These are phyloP conservation scores for Brassica rapa DNA, from an alignment of 345 rosid species.

Conservation along the genomic window DNA sequence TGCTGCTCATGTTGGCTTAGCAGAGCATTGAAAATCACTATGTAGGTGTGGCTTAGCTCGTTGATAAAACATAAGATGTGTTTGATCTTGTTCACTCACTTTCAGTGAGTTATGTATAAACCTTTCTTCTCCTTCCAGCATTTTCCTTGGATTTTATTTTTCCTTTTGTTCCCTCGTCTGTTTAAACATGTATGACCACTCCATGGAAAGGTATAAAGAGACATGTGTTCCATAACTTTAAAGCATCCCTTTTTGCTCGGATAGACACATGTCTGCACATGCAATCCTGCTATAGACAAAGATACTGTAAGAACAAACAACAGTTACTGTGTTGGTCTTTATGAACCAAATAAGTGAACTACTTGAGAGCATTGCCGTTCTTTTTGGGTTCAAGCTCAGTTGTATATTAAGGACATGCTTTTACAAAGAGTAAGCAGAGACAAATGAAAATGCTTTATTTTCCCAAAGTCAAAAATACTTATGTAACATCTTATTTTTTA, in stretches of 20 bases:
- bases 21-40: constrained; percentile 17
- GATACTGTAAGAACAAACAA: neutral
- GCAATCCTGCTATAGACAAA: neutral
- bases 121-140: constrained; percentile 22
- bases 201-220: constrained; percentile 1
- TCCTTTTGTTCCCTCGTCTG: neutral
- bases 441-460: constrained; percentile 6
- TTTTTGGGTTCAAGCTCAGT: constrained; percentile 7
- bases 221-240: constrained; percentile 11
- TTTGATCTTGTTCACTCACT: constrained; percentile 21
- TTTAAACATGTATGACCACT: neutral
- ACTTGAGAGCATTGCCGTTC: neutral
- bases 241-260: neutral
- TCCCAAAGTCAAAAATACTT: constrained; percentile 1
- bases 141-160: constrained; percentile 7
- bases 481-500: neutral
- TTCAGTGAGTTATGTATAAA: constrained; percentile 25
- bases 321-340: neutral
- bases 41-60: constrained; percentile 24
- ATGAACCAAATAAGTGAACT: neutral
- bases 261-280: neutral
- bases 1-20: constrained; percentile 20
- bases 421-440: neutral
- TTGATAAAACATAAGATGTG: constrained; percentile 22
- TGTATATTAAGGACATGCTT: neutral